A percentile compares a stretch with the other conserved stretches of the same genome.
phyloP scores from a whole-genome alignment of 2,329 filamentous ascomycete genomes.

The Lecanoromycetidae sp. region DNA sequence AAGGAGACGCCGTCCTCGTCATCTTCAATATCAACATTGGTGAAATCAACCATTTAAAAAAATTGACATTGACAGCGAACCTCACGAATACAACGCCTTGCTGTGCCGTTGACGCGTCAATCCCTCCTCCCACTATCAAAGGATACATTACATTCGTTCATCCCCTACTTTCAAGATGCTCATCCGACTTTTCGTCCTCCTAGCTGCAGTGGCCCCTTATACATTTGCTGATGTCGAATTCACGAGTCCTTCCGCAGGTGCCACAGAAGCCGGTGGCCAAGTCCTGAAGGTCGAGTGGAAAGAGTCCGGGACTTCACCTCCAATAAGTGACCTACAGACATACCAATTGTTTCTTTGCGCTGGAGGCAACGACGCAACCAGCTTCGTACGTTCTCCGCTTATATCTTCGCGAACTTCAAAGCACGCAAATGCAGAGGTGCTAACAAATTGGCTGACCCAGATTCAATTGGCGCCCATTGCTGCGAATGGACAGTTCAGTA shows the following conservation, averaged over 20 bases:
- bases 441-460: conserved; percentile 22
- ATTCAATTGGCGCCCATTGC: conserved; percentile 33
- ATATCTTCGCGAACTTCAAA: conserved; percentile 3
- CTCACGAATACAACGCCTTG: conserved; percentile 2
- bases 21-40: background rate
- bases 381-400: conserved; percentile 30
- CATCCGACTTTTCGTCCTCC: conserved; percentile 21
- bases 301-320: conserved; percentile 41
- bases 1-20: background rate
- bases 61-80: too few relatives aligned
- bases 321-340: conserved; percentile 37
- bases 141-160: background rate
- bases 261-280: conserved; percentile 37
- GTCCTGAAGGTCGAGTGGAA: conserved; percentile 45
- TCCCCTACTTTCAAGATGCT: background rate
- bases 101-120: too few relatives aligned
- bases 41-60: background rate
- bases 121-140: background rate
- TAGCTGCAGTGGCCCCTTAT: conserved; percentile 30
- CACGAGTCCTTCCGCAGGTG: conserved; percentile 40
- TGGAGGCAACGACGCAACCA: conserved; percentile 42
- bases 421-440: background rate
- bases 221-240: conserved; percentile 44
- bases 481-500: conserved; percentile 26
- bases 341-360: conserved; percentile 50